A percentile compares a stretch with the other conserved stretches of the same genome.
These are phyloP conservation scores for Cutaneotrichosporon sp. DNA, from an alignment of 1,284 basidiomycete genomes.

Conservation along the genomic window DNA sequence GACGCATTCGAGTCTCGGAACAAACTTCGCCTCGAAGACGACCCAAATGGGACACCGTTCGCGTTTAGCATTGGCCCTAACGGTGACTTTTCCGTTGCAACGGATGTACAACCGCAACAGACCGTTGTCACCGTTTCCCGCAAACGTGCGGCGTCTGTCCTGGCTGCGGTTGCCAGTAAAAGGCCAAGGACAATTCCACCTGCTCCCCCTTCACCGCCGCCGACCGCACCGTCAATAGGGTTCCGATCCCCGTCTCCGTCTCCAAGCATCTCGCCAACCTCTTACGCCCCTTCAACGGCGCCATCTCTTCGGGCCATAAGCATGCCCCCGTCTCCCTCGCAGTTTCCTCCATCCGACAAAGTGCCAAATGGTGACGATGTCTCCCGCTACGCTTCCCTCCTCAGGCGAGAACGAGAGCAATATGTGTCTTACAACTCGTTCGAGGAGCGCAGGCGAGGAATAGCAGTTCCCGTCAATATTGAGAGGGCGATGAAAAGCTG, in stretches of 20 bases:
- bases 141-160: background rate
- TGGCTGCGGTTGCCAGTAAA: background rate
- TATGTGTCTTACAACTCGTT: conserved; percentile 21
- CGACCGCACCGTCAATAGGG: background rate
- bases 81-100: conserved; percentile 16
- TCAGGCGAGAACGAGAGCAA: conserved; percentile 31
- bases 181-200: background rate
- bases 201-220: conserved; percentile 5
- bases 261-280: background rate
- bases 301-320: conserved; percentile 12
- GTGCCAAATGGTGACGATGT: background rate
- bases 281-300: background rate
- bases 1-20: background rate
- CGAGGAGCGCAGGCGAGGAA: conserved; percentile 10
- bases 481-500: conserved; percentile 27
- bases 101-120: background rate
- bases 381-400: conserved; percentile 21
- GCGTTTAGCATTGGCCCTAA: conserved; percentile 30
- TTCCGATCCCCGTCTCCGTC: background rate
- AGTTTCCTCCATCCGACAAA: background rate
- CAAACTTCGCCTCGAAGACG: background rate
- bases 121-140: background rate
- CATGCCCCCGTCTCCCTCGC: conserved; percentile 8
- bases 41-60: conserved; percentile 14
- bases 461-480: conserved; percentile 11